Evolutionary conservation across 805 yeast genomes (phyloP).

Genomic region (Saturnispora besseyi): DNA sequence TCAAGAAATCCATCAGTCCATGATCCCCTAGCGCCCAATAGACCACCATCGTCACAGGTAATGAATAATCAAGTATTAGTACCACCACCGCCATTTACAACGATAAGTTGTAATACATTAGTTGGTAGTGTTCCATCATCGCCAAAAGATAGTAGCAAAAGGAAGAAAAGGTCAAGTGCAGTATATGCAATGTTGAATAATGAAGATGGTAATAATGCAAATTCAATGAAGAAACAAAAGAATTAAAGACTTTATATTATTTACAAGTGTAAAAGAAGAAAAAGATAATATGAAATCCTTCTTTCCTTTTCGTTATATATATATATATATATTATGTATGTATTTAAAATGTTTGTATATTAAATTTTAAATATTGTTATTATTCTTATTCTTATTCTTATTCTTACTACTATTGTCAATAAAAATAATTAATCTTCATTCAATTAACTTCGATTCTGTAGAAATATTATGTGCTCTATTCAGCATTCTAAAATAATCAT

Average conservation of each 20-base stretch:
- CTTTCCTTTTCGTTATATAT: not conserved
- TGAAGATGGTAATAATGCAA: not conserved
- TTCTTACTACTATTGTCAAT: not conserved
- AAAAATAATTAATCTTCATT: not conserved
- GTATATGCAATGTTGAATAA: constrained; percentile 9
- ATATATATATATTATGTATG: not conserved
- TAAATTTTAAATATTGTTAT: not conserved
- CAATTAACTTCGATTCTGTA: not conserved
- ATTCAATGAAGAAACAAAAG: not conserved
- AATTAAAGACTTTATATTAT: not conserved
- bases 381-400: not conserved
- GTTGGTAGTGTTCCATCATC: not conserved
- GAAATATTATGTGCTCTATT: constrained; percentile 8
- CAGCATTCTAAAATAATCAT: constrained; percentile 36
- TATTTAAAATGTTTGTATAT: not conserved
- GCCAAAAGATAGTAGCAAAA: not conserved
- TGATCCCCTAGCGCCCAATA: constrained; percentile 24
- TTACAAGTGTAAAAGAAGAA: not conserved
- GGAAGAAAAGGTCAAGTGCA: constrained; percentile 4
- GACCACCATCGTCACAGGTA: not conserved
- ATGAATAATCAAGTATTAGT: not conserved
- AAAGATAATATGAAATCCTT: not conserved
- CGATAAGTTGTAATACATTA: not conserved
- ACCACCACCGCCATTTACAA: not conserved
- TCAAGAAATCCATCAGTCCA: constrained; percentile 34